Evolutionary conservation across 495 filamentous ascomycete species (phyloP).

Genomic region (Cryomyces minteri): DNA sequence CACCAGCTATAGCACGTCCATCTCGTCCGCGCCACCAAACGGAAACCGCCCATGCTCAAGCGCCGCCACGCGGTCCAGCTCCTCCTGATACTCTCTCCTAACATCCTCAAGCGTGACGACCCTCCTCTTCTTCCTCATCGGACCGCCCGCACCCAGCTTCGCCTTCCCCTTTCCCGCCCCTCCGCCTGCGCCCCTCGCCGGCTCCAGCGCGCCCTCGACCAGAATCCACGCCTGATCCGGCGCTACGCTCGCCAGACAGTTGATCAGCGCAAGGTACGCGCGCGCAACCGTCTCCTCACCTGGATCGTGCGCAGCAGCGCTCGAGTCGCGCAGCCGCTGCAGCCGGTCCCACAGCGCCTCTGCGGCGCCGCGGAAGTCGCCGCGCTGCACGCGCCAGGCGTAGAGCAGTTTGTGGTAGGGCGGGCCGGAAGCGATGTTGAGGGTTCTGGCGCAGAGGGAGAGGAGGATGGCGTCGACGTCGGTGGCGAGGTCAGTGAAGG

Average conservation of each 20-base stretch:
- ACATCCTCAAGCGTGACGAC: conserved; percentile 73
- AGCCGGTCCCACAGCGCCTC: conserved; percentile 53
- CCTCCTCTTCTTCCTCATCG: conserved; percentile 24
- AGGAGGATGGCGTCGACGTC: conserved; percentile 61
- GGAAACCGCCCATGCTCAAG: conserved; percentile 44
- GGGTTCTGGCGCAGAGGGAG: conserved; percentile 37
- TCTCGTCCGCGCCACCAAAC: conserved; percentile 27
- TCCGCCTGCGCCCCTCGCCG: conserved; percentile 14
- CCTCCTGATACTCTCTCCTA: conserved; percentile 64
- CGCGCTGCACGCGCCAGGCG: conserved; percentile 65
- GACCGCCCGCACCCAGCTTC: conserved; percentile 4
- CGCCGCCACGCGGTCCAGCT: conserved; percentile 57
- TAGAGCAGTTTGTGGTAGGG: conserved; percentile 74
- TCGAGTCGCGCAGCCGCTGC: conserved; percentile 30
- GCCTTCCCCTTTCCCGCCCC: conserved; percentile 6
- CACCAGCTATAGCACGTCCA: conserved; percentile 4
- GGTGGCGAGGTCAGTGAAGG: conserved; percentile 55
- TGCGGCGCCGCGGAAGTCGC: conserved; percentile 79
- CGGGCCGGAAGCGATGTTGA: conserved; percentile 36
- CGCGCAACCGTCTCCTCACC: conserved; percentile 34
- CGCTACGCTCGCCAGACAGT: conserved; percentile 68
- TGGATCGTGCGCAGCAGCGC: conserved; percentile 36
- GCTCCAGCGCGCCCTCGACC: conserved; percentile 30
- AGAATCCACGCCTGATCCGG: conserved; percentile 59
- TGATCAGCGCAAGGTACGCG: conserved; percentile 72